A percentile compares a stretch with the other conserved stretches of the same genome.
Conservation (phyloP, 73 alveolate genomes). For the Effrenium voratum region DNA sequence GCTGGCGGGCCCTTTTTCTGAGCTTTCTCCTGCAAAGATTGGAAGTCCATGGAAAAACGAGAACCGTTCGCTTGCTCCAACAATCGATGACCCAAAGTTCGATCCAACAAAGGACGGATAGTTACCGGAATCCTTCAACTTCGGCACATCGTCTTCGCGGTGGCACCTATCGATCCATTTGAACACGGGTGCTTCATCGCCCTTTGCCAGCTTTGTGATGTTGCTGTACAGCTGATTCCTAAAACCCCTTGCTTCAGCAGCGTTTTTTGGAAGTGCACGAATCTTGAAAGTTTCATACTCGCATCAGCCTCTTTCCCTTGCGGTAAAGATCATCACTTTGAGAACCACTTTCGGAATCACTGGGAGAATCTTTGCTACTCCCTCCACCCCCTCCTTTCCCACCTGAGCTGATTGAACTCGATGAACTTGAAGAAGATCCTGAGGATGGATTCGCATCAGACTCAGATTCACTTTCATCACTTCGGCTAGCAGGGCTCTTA, state of each 20-base stretch:
- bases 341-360: neutral
- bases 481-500: too few species aligned
- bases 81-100: slow-evolving; percentile 1
- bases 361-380: neutral
- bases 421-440: too few species aligned
- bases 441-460: too few species aligned
- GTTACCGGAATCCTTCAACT: neutral
- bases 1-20: neutral
- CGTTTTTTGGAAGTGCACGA: slow-evolving; percentile 13
- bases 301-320: neutral
- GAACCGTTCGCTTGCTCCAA: neutral
- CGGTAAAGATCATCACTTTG: neutral
- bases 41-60: slow-evolving; percentile 9
- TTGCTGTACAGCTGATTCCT: slow-evolving; percentile 14
- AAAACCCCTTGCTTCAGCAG: slow-evolving; percentile 46
- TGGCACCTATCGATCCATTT: neutral
- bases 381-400: too few species aligned
- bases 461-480: too few species aligned
- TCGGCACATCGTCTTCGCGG: neutral
- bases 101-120: neutral
- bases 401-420: too few species aligned
- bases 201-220: slow-evolving; percentile 9
- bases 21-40: slow-evolving; percentile 13
- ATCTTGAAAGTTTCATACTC: neutral
- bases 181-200: slow-evolving; percentile 21